Evolutionary conservation across 2,329 filamentous ascomycete genomes (phyloP).

Genomic region (Aspergillus thermomutatus): DNA sequence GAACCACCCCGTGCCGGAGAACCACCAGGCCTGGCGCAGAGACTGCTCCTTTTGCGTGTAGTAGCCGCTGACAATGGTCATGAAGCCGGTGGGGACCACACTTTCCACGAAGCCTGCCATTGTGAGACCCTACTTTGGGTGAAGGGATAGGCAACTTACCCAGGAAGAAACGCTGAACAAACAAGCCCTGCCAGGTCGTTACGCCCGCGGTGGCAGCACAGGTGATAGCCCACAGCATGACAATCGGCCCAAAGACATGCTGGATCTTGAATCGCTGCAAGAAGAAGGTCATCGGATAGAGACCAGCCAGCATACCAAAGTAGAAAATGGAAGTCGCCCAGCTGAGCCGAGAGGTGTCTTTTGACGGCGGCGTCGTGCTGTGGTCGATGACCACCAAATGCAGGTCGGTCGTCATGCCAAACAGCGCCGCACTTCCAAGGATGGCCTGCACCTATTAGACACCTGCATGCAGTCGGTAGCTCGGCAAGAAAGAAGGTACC

Average conservation of each 20-base stretch:
- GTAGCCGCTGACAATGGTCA: constrained; percentile 59
- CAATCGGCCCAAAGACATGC: constrained; percentile 56
- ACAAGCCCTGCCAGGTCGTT: constrained; percentile 61
- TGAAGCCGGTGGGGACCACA: constrained; percentile 64
- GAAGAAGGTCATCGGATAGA: constrained; percentile 70
- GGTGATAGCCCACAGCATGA: constrained; percentile 61
- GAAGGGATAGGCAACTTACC: constrained; percentile 21
- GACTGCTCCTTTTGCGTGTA: constrained; percentile 66
- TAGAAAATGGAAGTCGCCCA: constrained; percentile 80
- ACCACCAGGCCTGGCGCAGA: constrained; percentile 66
- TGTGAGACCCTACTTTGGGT: neutral
- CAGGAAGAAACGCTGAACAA: constrained; percentile 63
- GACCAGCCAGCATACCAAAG: constrained; percentile 71
- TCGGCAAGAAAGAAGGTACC: too few relatives aligned
- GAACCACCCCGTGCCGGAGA: constrained; percentile 54
- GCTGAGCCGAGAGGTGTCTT: constrained; percentile 64
- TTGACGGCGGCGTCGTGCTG: constrained; percentile 52
- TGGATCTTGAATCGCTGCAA: constrained; percentile 66
- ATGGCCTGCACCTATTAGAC: too few relatives aligned
- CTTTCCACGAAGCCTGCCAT: constrained; percentile 54
- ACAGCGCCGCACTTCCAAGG: constrained; percentile 67
- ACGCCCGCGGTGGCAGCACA: constrained; percentile 69
- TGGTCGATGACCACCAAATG: constrained; percentile 53
- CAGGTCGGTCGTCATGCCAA: constrained; percentile 72
- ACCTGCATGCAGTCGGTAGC: too few relatives aligned